Evolutionary conservation across 352 stramenopile genomes (phyloP).

Genomic region (Phytophthora aleatoria): DNA sequence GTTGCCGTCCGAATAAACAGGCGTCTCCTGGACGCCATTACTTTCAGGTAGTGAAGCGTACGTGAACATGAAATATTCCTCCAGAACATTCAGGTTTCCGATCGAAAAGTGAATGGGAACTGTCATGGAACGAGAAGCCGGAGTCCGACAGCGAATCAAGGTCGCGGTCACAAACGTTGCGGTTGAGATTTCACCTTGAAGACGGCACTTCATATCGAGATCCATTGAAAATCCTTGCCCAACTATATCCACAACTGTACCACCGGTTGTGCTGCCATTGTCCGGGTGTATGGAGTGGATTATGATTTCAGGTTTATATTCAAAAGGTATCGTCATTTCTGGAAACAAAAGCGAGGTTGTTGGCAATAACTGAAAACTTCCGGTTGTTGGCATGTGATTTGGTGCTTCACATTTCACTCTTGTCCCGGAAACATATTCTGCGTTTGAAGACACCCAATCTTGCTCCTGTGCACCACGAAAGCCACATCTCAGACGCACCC

Average conservation of each 20-base stretch:
- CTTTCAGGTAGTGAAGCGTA: constrained; percentile 21
- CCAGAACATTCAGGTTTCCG: constrained; percentile 23
- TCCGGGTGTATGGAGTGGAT: constrained; percentile 35
- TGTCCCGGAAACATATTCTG: constrained; percentile 30
- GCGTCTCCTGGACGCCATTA: background rate
- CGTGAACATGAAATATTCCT: constrained; percentile 29
- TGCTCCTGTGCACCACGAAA: constrained; percentile 23
- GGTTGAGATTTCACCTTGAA: constrained; percentile 14
- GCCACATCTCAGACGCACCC: constrained; percentile 46
- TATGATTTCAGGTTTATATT: constrained; percentile 31
- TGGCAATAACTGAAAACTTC: constrained; percentile 37
- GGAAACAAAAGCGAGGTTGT: constrained; percentile 21
- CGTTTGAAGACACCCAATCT: constrained; percentile 22
- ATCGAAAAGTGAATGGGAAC: constrained; percentile 39
- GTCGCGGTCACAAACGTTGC: constrained; percentile 44
- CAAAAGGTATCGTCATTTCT: constrained; percentile 22
- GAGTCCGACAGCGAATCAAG: constrained; percentile 42
- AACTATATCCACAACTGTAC: constrained; percentile 33
- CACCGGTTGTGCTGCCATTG: constrained; percentile 19
- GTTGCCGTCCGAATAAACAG: background rate
- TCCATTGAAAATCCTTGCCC: constrained; percentile 44
- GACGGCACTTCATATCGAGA: constrained; percentile 31
- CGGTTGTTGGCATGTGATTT: constrained; percentile 10
- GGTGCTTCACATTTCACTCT: constrained; percentile 31
- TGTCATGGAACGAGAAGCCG: constrained; percentile 27